Evolutionary conservation across 2,329 filamentous ascomycete species (phyloP), one percentile per base, ranked within the genome.

Genomic region (Mollisia scopiformis): DNA sequence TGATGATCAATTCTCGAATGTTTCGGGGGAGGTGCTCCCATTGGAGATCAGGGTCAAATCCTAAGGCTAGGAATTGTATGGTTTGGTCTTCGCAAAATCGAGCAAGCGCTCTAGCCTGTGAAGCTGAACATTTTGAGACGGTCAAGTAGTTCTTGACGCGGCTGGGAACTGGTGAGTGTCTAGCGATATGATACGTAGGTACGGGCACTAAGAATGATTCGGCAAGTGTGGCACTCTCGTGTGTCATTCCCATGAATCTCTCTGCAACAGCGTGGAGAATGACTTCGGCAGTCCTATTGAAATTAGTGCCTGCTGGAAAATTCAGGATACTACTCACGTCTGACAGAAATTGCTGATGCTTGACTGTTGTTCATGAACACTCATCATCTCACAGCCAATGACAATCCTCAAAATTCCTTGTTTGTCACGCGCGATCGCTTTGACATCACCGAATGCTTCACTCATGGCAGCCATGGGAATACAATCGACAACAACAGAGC

Each of bases 1-100:
- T 71, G 2, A 84, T 69, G 21, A 84, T 72, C 6, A 79, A 68
- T n/a, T 72, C 70, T 47, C 82, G 75, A 57, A 84, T 76, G 7
- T 77, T 73, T 16, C 75, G 68, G 2, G 82, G 80, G 11, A 84
- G 70, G 25, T 68, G 72, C 37, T 84, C 82, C 82, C 82, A 85
- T 30, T 82, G 74, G 10, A 75, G 76, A 56, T 84, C 81, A 50
- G 75, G 76, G 41, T 83, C 76, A 30, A 82, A 76, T 0, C 81
- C 80, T 25, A 84, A 69, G 52, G 79, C 81, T 4, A 82, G 70
- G 57, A 79, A 76, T 19, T 75, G 74, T 14, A 84, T 69, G 1
- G 82, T 69, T n/a, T 82, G 62, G 19, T 55, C 54, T 28, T 67
- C 61, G n/a, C 77, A 67, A 30, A 57, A 61, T 43, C 23, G 39